Evolutionary conservation across 2,329 filamentous ascomycete species (phyloP).

Genomic region (Cercospora nicotianae): DNA sequence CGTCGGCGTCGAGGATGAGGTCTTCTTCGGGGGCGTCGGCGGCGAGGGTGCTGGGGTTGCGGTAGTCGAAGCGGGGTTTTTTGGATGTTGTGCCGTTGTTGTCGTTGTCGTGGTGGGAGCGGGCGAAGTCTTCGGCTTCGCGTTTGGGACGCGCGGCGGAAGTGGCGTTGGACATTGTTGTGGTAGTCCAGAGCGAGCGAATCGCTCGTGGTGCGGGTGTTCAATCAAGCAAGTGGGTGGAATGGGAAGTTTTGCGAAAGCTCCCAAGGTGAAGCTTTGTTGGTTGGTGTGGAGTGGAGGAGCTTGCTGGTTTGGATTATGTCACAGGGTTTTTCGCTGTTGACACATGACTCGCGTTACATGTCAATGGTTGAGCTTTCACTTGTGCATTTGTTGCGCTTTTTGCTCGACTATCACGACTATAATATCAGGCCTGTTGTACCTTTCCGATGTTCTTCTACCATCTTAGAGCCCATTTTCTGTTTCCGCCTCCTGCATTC

Average conservation of each 20-base stretch:
- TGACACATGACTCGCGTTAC: not conserved
- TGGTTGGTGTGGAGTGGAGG: not conserved
- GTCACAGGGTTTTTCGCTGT: not conserved
- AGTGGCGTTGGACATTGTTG: constrained; percentile 13
- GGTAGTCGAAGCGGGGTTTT: constrained; percentile 88
- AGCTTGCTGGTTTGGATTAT: not conserved
- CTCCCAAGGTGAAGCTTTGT: not conserved
- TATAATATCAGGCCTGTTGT: not conserved
- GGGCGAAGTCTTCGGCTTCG: constrained; percentile 75
- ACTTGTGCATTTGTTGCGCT: not conserved
- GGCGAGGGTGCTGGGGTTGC: constrained; percentile 89
- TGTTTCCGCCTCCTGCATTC: not conserved
- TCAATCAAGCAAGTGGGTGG: not conserved
- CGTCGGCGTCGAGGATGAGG: constrained; percentile 81
- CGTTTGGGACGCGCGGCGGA: constrained; percentile 73
- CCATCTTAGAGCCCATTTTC: not conserved
- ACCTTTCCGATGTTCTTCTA: not conserved
- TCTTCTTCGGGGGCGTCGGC: constrained; percentile 71
- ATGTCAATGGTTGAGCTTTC: too few species aligned
- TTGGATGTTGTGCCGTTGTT: constrained; percentile 72
- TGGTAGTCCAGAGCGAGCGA: too few species aligned
- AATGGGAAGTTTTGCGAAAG: not conserved
- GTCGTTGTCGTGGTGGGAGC: constrained; percentile 60
- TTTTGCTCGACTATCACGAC: not conserved
- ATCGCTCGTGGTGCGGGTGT: not conserved